A percentile compares a stretch with the other conserved stretches of the same genome.
These are phyloP conservation scores for Lipomyces starkeyi DNA, from an alignment of 805 yeast species.

Conservation along the genomic window DNA sequence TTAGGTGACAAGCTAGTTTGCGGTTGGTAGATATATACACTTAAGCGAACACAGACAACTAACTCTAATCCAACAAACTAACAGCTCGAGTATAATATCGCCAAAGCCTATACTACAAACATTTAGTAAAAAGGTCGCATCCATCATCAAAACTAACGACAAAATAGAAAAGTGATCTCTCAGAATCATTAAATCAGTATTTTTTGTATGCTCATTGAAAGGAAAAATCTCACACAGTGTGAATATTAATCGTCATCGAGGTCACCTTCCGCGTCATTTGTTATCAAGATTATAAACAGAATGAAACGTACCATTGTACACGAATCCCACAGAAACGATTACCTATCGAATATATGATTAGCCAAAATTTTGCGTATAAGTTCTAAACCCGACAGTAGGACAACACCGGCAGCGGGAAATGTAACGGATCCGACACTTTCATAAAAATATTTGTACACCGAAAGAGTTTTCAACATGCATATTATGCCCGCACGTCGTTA, in stretches of 20 bases:
- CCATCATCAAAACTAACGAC: background rate
- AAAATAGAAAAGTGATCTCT: conserved; percentile 13
- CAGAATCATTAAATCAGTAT: conserved; percentile 38
- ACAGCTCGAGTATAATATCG: too few relatives aligned
- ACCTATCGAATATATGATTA: too few relatives aligned
- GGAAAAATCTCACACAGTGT: conserved; percentile 32
- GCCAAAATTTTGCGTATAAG: background rate
- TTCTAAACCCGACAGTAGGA: background rate
- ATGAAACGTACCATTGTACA: conserved; percentile 6
- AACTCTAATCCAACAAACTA: too few relatives aligned
- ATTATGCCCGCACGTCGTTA: conserved; percentile 37
- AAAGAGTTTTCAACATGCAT: conserved; percentile 30
- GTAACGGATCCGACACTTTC: conserved; percentile 34
- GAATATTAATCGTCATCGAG: conserved; percentile 34
- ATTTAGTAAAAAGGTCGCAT: background rate
- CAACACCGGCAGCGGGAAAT: background rate
- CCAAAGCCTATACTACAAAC: background rate
- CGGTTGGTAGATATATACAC: too few relatives aligned
- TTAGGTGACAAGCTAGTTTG: too few relatives aligned
- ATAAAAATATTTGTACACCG: conserved; percentile 33
- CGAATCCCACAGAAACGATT: background rate
- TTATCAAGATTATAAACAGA: background rate
- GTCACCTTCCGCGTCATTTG: background rate
- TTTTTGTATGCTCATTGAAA: conserved; percentile 27
- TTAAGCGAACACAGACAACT: too few relatives aligned